Evolutionary conservation across 768 basidiomycete genomes (phyloP).

Genomic region (Tubosaeta sp.): DNA sequence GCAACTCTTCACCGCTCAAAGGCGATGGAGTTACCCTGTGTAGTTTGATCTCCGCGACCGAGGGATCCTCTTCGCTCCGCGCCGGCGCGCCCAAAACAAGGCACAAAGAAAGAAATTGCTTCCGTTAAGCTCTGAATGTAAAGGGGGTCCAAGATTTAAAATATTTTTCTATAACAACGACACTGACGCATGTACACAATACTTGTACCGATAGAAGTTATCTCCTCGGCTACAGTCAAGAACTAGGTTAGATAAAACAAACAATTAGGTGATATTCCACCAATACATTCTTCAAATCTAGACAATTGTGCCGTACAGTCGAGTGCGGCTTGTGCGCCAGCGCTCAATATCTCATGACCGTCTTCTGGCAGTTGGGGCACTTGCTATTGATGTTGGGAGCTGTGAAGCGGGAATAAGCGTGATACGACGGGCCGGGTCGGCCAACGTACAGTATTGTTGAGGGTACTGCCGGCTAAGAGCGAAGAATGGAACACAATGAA

Average conservation of each 20-base stretch:
- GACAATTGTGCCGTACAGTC: constrained; percentile 5
- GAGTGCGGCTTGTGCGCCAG: background rate
- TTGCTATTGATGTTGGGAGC: constrained; percentile 40
- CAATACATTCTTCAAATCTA: constrained; percentile 10
- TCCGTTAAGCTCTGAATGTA: constrained; percentile 26
- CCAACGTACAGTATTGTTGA: constrained; percentile 42
- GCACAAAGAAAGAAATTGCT: constrained; percentile 19
- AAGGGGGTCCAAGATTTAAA: constrained; percentile 7
- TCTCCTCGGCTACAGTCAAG: constrained; percentile 29
- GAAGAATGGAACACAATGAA: constrained; percentile 2
- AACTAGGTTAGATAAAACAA: constrained; percentile 18
- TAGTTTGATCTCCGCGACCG: constrained; percentile 31
- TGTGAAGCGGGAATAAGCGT: constrained; percentile 14
- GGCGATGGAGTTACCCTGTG: constrained; percentile 7
- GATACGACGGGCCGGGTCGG: background rate
- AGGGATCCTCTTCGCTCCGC: constrained; percentile 6
- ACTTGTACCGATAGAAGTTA: constrained; percentile 9
- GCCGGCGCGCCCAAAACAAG: constrained; percentile 5
- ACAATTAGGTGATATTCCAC: constrained; percentile 21
- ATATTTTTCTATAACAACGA: constrained; percentile 6
- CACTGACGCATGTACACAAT: constrained; percentile 14
- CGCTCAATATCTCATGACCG: constrained; percentile 23
- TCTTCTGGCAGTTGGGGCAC: constrained; percentile 39
- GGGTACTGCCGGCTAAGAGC: constrained; percentile 38
- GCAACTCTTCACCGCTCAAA: background rate